Evolutionary conservation across 805 yeast species (phyloP), one percentile per base, ranked within the genome.

Genomic region (Yamadazyma scolyti): DNA sequence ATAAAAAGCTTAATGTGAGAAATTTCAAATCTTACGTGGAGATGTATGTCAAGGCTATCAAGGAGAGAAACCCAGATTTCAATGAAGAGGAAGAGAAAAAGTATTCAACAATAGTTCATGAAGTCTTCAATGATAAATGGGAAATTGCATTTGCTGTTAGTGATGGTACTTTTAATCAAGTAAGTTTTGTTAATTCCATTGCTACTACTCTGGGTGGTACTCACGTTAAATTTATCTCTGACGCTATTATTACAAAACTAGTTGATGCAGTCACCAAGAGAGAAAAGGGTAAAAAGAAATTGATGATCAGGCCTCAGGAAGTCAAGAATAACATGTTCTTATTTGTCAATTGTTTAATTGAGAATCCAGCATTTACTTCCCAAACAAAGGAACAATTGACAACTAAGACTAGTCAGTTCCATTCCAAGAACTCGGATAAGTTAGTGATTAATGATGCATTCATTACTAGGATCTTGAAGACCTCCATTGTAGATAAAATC

Each of bases 121-220:
- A 86, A 56, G 74, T 77, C 25, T 58, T 88, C 26, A 83, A 79
- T 48, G 93, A 84, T 36, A 73, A 96, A 41, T 93, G 98, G 98
- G 98, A 93, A 57, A 58, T 93, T 39, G 98, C 95, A 0, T 90
- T 93, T 64, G 90, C 95, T 1, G 82, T 88, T 4, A 84, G 97
- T 25, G 96, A 88, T 49, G 90, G 89, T 4, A 62, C 75, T 2
- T 93, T 93, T 59, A 85, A 86, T 47, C 98, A 93, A 56, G 93
- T 93, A 25, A 89, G 97, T 20, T 93, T 93, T 62, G 98, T 93
- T 10, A 93, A 93, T 55, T 88, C 97, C 5, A 93, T 93, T 54
- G 98, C 98, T 1, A 93, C 98, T 0, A 90, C 97, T 0, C 65
- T 90, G 1, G 98, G 98, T 38, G 98, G 98, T 46, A 84, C 98